phyloP scores from a whole-genome alignment of 163 green algal species.

The Smithsoniella earleae region DNA sequence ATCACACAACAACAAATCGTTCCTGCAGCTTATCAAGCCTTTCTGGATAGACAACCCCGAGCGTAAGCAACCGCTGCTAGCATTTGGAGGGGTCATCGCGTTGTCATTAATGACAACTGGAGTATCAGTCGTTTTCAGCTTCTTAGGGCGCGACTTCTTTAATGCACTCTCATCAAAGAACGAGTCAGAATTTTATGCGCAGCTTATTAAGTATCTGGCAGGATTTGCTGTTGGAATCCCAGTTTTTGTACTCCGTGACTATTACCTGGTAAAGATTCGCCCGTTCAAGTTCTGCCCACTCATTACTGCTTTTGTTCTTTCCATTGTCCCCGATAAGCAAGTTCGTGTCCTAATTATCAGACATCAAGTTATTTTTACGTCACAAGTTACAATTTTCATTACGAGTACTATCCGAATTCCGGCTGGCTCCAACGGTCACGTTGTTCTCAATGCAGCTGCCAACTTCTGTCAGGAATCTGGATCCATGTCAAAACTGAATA shows the following conservation, averaged over 20 bases:
- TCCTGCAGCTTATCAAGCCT: constrained; percentile 61
- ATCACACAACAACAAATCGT: neutral
- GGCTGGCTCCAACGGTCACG: too few species aligned
- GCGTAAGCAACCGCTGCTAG: constrained; percentile 51
- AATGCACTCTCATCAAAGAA: constrained; percentile 87
- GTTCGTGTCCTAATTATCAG: too few species aligned
- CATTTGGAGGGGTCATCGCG: constrained; percentile 71
- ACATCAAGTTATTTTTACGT: too few species aligned
- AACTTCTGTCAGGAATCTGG: too few species aligned
- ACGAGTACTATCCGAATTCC: too few species aligned
- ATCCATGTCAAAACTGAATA: too few species aligned
- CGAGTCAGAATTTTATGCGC: constrained; percentile 62
- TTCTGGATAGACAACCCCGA: constrained; percentile 75
- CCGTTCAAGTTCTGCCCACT: too few species aligned
- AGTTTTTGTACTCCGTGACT: constrained; percentile 88
- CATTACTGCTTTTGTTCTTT: too few species aligned
- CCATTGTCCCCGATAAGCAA: too few species aligned
- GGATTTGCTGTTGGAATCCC: constrained; percentile 69
- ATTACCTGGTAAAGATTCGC: constrained; percentile 65
- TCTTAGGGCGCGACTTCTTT: constrained; percentile 95
- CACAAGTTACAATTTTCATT: too few species aligned
- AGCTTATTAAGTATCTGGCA: constrained; percentile 77
- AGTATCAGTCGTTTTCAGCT: constrained; percentile 89
- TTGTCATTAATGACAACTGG: constrained; percentile 88
- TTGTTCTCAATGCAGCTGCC: too few species aligned